Evolutionary conservation across 306 rosid species (phyloP).

Genomic region (Malus sieversii): DNA sequence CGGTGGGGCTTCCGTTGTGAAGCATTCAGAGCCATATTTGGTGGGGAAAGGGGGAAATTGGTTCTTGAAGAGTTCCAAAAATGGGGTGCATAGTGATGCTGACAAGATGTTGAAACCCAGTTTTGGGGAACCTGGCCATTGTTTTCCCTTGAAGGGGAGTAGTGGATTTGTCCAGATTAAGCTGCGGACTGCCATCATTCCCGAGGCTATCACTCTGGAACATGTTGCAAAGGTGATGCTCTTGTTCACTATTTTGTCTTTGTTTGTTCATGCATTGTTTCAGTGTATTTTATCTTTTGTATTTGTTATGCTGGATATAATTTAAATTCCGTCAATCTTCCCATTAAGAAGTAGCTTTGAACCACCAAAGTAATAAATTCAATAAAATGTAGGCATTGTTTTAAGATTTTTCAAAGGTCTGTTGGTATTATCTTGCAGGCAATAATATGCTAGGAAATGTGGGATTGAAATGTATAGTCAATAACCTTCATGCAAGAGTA

Average conservation of each 20-base stretch:
- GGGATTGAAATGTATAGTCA: not conserved
- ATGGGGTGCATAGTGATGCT: conserved; percentile 45
- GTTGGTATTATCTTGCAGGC: not conserved
- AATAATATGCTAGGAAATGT: not conserved
- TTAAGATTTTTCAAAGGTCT: not conserved
- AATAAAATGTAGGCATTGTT: not conserved
- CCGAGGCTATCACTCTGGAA: conserved; percentile 89
- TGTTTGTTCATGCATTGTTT: not conserved
- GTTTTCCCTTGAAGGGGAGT: conserved; percentile 79
- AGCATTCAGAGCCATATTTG: conserved; percentile 59
- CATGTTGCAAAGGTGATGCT: conserved; percentile 81
- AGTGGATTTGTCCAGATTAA: conserved; percentile 75
- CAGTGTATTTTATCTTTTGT: not conserved
- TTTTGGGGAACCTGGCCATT: conserved; percentile 93
- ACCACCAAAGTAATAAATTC: no score
- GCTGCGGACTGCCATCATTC: conserved; percentile 66
- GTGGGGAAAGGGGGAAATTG: conserved; percentile 36
- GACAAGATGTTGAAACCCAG: conserved; percentile 82
- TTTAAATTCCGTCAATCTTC: not conserved
- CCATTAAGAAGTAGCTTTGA: not conserved
- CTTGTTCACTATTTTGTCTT: not conserved
- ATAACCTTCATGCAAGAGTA: not conserved
- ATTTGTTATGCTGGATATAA: not conserved
- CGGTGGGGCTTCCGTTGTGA: conserved; percentile 59
- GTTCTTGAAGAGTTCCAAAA: conserved; percentile 29